phyloP scores from a whole-genome alignment of 2,329 filamentous ascomycete species.

The Madurella fahalii region DNA sequence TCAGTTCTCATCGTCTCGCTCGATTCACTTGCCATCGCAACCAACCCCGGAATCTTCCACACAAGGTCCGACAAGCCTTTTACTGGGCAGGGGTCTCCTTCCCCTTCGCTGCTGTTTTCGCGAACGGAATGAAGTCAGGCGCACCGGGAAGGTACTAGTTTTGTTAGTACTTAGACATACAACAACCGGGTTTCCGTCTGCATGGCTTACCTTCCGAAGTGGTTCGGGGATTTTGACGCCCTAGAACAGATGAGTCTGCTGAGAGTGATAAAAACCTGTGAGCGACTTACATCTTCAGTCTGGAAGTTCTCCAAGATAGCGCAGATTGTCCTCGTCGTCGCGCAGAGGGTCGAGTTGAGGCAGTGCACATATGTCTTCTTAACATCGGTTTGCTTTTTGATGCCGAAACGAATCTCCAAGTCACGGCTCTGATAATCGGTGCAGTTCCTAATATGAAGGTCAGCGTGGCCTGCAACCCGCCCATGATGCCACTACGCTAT shows the following conservation, averaged over 20 bases:
- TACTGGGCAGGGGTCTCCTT: conserved; percentile 24
- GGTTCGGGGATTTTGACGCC: conserved; percentile 78
- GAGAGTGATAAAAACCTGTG: not conserved
- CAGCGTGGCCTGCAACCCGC: not conserved
- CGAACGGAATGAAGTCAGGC: conserved; percentile 84
- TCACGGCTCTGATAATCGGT: conserved; percentile 95
- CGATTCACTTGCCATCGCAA: not conserved
- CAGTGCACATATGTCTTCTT: conserved; percentile 93
- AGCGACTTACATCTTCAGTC: conserved; percentile 65
- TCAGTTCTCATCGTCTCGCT: not conserved
- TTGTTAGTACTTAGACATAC: not conserved
- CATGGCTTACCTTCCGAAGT: conserved; percentile 55
- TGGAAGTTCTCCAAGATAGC: conserved; percentile 97
- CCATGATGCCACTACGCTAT: not conserved
- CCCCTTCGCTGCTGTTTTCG: conserved; percentile 29
- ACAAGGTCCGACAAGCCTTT: not conserved
- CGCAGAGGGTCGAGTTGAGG: conserved; percentile 76
- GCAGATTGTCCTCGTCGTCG: conserved; percentile 88
- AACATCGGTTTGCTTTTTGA: conserved; percentile 77
- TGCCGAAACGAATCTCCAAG: conserved; percentile 86
- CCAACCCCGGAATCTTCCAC: not conserved
- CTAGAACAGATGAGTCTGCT: conserved; percentile 34
- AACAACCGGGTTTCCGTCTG: not conserved
- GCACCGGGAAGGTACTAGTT: conserved; percentile 54
- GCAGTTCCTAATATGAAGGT: conserved; percentile 58